A percentile compares a stretch with the other conserved stretches of the same genome.
These are phyloP conservation scores for Flaveria robusta DNA, from an alignment of 129 eudicot species.

Conservation along the genomic window DNA sequence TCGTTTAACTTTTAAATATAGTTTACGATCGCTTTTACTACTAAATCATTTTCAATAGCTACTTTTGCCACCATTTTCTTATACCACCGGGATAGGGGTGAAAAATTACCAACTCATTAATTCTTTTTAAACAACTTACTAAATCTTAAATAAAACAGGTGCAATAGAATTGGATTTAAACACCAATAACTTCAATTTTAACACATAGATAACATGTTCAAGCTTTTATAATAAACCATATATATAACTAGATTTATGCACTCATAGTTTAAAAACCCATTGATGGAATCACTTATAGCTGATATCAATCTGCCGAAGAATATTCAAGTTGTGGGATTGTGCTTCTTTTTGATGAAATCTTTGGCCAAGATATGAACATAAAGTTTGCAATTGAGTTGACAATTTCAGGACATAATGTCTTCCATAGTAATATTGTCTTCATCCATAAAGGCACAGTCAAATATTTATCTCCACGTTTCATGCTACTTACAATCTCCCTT, in stretches of 20 bases:
- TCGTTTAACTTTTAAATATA: too few species aligned
- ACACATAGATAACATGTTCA: not conserved
- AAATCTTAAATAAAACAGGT: not conserved
- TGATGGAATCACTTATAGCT: too few species aligned
- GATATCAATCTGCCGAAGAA: too few species aligned
- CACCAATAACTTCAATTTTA: not conserved
- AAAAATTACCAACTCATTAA: too few species aligned
- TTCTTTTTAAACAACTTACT: too few species aligned
- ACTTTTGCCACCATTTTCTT: too few species aligned
- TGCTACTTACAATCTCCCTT: constrained; percentile 51
- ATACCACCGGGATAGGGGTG: too few species aligned
- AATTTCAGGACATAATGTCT: constrained; percentile 47
- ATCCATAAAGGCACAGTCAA: constrained; percentile 61
- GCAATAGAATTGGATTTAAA: not conserved
- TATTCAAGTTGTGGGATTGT: not conserved
- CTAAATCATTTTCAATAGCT: too few species aligned
- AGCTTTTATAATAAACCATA: constrained; percentile 1
- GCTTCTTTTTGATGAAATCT: constrained; percentile 30
- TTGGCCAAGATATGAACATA: constrained; percentile 36
- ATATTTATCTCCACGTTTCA: constrained; percentile 55
- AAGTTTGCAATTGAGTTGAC: constrained; percentile 43
- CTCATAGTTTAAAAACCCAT: too few species aligned
- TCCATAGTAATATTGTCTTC: constrained; percentile 39
- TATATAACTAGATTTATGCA: not conserved
- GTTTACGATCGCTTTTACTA: too few species aligned